phyloP scores from a whole-genome alignment of 495 filamentous ascomycete genomes.

The Aspergillus homomorphus region DNA sequence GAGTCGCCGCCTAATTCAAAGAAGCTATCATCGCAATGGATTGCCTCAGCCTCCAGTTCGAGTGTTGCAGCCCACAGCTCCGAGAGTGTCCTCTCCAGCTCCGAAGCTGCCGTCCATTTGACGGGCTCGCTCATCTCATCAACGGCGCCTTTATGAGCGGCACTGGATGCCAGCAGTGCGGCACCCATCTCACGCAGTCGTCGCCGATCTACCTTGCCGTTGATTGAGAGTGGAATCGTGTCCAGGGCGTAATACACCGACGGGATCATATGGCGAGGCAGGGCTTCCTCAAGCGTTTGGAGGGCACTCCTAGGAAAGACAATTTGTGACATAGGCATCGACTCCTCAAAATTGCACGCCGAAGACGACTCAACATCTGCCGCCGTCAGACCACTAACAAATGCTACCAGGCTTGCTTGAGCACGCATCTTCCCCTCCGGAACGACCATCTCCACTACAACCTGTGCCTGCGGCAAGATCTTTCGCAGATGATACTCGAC shows the following conservation, averaged over 20 bases:
- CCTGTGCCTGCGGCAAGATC: neutral
- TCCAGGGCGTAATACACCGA: neutral
- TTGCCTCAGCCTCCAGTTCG: neutral
- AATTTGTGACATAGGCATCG: too few relatives aligned
- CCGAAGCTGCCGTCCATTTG: neutral
- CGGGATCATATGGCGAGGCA: neutral
- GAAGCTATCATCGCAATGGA: slow-evolving; percentile 9
- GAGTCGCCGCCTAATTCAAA: slow-evolving; percentile 22
- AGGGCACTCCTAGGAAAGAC: too few relatives aligned
- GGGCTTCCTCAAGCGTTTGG: slow-evolving; percentile 14
- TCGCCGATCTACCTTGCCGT: neutral
- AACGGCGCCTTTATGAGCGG: neutral
- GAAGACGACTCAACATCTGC: neutral
- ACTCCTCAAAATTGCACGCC: neutral
- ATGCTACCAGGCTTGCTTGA: too few relatives aligned
- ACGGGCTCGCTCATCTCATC: neutral
- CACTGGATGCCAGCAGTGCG: neutral
- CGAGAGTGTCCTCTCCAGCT: neutral
- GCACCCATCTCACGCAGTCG: neutral
- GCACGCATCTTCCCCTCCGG: too few relatives aligned
- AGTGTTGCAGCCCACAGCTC: neutral
- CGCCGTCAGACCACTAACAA: neutral
- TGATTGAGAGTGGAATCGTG: neutral
- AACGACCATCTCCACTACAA: neutral
- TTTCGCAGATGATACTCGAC: neutral